These are phyloP conservation scores for Coleophoma eucalyptorum DNA, from an alignment of 2,329 filamentous ascomycete genomes.

Conservation along the genomic window DNA sequence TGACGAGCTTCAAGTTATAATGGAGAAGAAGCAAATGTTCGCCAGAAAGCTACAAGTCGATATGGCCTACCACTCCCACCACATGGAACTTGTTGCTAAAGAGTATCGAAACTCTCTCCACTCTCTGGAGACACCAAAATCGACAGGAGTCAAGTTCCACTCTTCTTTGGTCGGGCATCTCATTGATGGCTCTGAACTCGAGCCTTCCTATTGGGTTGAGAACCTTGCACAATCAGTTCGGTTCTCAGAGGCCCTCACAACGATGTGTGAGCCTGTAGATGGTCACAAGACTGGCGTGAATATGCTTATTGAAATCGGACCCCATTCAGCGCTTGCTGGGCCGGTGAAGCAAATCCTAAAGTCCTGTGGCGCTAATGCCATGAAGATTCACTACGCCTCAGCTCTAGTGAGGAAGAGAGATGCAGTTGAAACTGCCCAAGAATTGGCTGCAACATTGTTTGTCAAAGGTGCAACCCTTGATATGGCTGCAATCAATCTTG, in stretches of 20 bases:
- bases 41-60: slow-evolving; percentile 18
- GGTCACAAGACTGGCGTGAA: slow-evolving; percentile 15
- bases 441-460: slow-evolving; percentile 41
- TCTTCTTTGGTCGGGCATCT: slow-evolving; percentile 16
- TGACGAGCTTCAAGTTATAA: background rate
- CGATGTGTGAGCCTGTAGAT: slow-evolving; percentile 14
- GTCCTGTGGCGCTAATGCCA: slow-evolving; percentile 35
- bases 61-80: slow-evolving; percentile 19
- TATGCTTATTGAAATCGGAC: slow-evolving; percentile 27
- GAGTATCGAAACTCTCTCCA: slow-evolving; percentile 8
- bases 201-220: slow-evolving; percentile 38
- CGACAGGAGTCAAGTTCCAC: slow-evolving; percentile 12
- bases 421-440: slow-evolving; percentile 41
- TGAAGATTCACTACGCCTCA: slow-evolving; percentile 30
- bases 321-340: slow-evolving; percentile 30
- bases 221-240: slow-evolving; percentile 41
- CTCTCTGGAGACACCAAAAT: slow-evolving; percentile 2
- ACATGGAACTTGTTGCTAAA: slow-evolving; percentile 21
- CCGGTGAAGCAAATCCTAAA: slow-evolving; percentile 33
- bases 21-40: slow-evolving; percentile 16
- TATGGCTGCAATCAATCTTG: slow-evolving; percentile 44
- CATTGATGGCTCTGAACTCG: slow-evolving; percentile 20
- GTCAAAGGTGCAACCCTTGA: slow-evolving; percentile 39
- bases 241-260: slow-evolving; percentile 35
- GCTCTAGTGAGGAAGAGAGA: slow-evolving; percentile 49